Evolutionary conservation across 768 basidiomycete species (phyloP).

Genomic region (button mushroom (Agaricus bisporus)): DNA sequence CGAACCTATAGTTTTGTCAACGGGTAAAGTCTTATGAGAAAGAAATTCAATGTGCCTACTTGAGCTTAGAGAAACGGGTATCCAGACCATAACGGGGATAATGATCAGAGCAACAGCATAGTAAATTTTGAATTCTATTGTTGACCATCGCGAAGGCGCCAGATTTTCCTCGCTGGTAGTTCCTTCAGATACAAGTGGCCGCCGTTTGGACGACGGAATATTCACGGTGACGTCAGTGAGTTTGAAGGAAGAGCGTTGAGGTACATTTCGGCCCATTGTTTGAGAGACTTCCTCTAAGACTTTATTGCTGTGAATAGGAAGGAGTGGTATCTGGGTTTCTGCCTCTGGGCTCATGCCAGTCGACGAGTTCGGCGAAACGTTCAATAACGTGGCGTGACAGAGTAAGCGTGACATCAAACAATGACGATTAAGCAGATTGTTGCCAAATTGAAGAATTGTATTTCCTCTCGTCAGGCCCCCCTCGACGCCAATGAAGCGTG

Average conservation of each 20-base stretch:
- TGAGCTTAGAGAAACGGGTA: conserved; percentile 66
- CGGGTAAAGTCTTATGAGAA: conserved; percentile 1
- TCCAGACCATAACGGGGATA: conserved; percentile 71
- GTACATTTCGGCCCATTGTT: neutral
- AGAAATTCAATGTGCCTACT: conserved; percentile 44
- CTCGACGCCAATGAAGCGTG: too few relatives aligned
- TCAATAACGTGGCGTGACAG: neutral
- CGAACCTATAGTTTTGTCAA: conserved; percentile 37
- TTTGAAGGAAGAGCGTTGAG: neutral
- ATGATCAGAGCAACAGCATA: conserved; percentile 50
- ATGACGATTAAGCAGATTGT: neutral
- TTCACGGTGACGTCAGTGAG: conserved; percentile 10
- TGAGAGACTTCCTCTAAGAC: neutral
- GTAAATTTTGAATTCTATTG: conserved; percentile 78
- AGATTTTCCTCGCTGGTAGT: conserved; percentile 15
- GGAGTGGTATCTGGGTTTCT: conserved; percentile 6
- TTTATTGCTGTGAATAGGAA: neutral
- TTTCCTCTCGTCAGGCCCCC: too few relatives aligned
- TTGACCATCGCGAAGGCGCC: conserved; percentile 63
- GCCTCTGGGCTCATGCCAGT: conserved; percentile 2
- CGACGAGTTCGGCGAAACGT: neutral
- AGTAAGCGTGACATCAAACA: neutral
- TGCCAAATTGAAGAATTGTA: too few relatives aligned
- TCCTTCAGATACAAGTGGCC: neutral
- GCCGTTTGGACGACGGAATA: conserved; percentile 5